Percentiles rank a stretch among this genome's conserved stretches.
Conservation (phyloP, 1,284 basidiomycete species). For the Trichosporon faecale region DNA sequence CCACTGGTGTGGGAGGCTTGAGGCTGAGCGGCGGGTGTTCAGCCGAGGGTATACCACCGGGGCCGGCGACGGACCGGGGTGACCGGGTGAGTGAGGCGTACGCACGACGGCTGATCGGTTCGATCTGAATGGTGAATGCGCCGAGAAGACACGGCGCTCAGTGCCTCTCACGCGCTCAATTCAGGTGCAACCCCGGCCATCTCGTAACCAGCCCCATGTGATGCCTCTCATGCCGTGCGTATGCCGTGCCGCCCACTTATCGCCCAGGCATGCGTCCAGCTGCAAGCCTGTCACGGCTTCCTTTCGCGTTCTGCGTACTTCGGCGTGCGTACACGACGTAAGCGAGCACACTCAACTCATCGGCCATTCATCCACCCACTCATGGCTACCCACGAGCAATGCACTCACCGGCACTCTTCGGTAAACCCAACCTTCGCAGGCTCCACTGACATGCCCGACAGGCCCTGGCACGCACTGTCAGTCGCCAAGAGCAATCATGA, state of each 20-base stretch:
- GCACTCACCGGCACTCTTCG: background rate
- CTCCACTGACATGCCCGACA: background rate
- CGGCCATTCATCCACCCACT: background rate
- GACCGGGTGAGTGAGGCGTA: background rate
- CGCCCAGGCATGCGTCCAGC: background rate
- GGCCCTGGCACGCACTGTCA: background rate
- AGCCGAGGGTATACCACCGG: background rate
- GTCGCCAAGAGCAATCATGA: background rate
- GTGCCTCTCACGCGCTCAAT: constrained; percentile 9
- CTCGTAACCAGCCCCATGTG: constrained; percentile 8
- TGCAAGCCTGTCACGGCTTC: background rate
- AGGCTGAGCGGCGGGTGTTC: background rate
- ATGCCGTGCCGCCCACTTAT: background rate
- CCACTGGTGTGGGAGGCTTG: too few relatives aligned
- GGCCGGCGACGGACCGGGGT: too few relatives aligned
- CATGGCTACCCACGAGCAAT: background rate
- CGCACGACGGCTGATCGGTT: background rate
- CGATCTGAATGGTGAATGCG: background rate
- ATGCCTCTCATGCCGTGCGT: background rate
- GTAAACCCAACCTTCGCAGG: background rate
- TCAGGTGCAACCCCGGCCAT: background rate
- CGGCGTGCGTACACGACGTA: background rate
- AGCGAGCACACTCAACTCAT: background rate
- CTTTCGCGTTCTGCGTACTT: background rate
- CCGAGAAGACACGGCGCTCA: background rate